These are phyloP conservation scores for Dissoconium aciculare DNA, from an alignment of 2,329 filamentous ascomycete species.

Conservation along the genomic window DNA sequence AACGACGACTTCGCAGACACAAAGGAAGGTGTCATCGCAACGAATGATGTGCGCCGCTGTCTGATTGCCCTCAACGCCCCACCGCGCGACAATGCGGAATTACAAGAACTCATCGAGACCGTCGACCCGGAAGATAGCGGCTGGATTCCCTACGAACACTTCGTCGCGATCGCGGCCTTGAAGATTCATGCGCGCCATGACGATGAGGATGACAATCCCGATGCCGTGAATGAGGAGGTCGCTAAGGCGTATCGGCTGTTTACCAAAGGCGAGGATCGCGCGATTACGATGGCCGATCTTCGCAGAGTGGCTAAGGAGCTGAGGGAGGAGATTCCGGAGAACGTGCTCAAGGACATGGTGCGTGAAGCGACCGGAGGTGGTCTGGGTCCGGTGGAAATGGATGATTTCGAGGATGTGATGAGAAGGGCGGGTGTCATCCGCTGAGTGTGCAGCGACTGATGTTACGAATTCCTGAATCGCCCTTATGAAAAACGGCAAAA, in stretches of 20 bases:
- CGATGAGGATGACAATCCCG: slow-evolving; percentile 31
- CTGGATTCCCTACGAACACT: slow-evolving; percentile 62
- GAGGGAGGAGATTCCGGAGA: slow-evolving; percentile 71
- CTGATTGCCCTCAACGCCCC: slow-evolving; percentile 59
- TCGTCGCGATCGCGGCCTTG: slow-evolving; percentile 76
- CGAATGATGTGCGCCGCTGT: slow-evolving; percentile 33
- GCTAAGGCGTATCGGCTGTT: slow-evolving; percentile 74
- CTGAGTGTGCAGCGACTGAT: too few relatives aligned
- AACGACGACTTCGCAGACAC: slow-evolving; percentile 46
- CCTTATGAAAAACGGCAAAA: too few relatives aligned
- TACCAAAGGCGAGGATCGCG: slow-evolving; percentile 41
- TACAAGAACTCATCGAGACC: slow-evolving; percentile 61
- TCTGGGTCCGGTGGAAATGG: slow-evolving; percentile 55
- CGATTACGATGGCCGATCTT: slow-evolving; percentile 70
- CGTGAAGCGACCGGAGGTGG: slow-evolving; percentile 77
- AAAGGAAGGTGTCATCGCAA: slow-evolving; percentile 37
- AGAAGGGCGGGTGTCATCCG: slow-evolving; percentile 67
- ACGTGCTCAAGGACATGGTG: slow-evolving; percentile 83
- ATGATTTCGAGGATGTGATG: slow-evolving; percentile 82
- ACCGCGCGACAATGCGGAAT: slow-evolving; percentile 49
- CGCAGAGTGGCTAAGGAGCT: slow-evolving; percentile 64
- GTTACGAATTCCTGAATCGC: too few relatives aligned
- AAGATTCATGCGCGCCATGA: slow-evolving; percentile 51
- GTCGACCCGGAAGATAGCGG: slow-evolving; percentile 74
- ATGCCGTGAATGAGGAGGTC: slow-evolving; percentile 48